Evolutionary conservation across 1,284 basidiomycete genomes (phyloP), one percentile per base, ranked within the genome.

Genomic region (Papiliotrema flavescens): DNA sequence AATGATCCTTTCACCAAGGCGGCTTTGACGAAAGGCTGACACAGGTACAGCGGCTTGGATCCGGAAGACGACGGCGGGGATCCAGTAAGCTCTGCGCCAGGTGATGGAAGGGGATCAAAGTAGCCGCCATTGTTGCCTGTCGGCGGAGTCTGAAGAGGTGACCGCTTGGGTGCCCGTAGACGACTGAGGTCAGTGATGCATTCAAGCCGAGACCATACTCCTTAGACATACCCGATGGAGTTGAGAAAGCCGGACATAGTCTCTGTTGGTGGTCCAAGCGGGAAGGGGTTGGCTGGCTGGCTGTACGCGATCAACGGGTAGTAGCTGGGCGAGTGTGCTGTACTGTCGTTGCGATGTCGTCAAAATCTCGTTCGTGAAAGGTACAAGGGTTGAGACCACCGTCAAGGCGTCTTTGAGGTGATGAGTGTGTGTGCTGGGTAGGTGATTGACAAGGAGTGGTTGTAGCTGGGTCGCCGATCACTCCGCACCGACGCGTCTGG

Each of bases 1-100:
- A 98, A 97, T 73, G 92, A 95, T 17, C 95, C 95, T 76, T 97
- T 98, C 62, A 99, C 94, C 28, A 99, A 82, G 1, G 95, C 92
- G 0, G 93, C 90, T 69, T 97, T 93, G 51, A 95, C 92, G 71
- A 99, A 98, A 3, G 92, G 92, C 65, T 89, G 90, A 74, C 88
- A 91, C n/a, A 95, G 81, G 74, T 93, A 95, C 28, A 96, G 79
- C 1, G 91, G 88, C 55, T 71, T 73, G 14, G 62, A 66, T 0
- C 60, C 65, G 20, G 57, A 37, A 20, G 59, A 53, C n/a, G 52
- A 53, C 22, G 49, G 59, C 49, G 54, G 58, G 48, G 49, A 51
- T 19, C 58, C 49, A 11, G 55, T 56, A 39, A 67, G 51, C 47
- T 73, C 69, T 40, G 61, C 62, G 28, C 68, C 66, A 8, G 71